A percentile compares a stretch with the other conserved stretches of the same genome.
Evolutionary conservation across 177 flowering plant genomes (phyloP).

Genomic region (Tripterygium wilfordii): DNA sequence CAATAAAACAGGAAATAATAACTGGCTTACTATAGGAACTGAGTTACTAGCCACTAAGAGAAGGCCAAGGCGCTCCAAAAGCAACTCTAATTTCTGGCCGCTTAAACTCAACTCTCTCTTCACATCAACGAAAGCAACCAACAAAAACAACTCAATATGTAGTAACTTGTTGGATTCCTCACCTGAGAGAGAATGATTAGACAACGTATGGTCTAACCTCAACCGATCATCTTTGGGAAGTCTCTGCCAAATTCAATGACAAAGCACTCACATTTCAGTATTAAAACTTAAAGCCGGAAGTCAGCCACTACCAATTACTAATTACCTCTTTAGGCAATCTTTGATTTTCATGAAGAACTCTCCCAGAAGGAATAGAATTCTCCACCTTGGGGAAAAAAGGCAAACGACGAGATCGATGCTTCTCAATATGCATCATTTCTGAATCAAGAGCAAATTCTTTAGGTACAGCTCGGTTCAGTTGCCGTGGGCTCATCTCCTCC

Average conservation of each 20-base stretch:
- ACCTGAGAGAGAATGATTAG: constrained; percentile 57
- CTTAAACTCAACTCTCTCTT: too few relatives aligned
- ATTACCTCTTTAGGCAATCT: constrained; percentile 73
- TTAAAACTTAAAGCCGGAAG: too few relatives aligned
- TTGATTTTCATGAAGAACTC: constrained; percentile 49
- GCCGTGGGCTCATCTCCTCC: constrained; percentile 69
- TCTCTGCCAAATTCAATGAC: too few relatives aligned
- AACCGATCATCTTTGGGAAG: constrained; percentile 56
- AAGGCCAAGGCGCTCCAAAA: too few relatives aligned
- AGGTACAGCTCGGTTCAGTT: constrained; percentile 33
- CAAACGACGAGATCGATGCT: constrained; percentile 42
- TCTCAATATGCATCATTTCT: constrained; percentile 54
- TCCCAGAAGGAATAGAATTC: constrained; percentile 43
- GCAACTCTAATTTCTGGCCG: too few relatives aligned
- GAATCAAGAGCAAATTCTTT: constrained; percentile 57
- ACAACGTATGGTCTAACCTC: constrained; percentile 32
- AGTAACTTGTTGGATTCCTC: constrained; percentile 7
- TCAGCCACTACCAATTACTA: too few relatives aligned
- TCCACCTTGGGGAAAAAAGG: constrained; percentile 57
- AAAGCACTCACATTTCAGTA: too few relatives aligned
- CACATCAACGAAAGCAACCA: too few relatives aligned
- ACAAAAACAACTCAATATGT: background rate
- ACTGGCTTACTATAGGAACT: too few relatives aligned
- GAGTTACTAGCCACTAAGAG: too few relatives aligned
- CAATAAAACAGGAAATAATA: too few relatives aligned